Base-by-base conservation (phyloP, 192 early-diverging fungal species). In the Spizellomyces punctatus region DNA sequence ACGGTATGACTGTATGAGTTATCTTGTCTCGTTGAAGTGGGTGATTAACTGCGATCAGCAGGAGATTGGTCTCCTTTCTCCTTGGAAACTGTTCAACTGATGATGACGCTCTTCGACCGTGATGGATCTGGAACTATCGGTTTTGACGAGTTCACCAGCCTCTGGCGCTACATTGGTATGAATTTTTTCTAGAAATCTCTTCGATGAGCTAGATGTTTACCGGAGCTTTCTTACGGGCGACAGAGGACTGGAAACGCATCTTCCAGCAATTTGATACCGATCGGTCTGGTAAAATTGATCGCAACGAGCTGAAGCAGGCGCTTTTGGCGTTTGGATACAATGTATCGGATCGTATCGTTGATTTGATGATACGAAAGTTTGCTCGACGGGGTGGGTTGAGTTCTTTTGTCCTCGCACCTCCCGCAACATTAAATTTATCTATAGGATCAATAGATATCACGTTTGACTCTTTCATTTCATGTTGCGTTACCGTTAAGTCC, bases 231-330 rank as follows among this genome's bases (percentile, higher is more conserved):
- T 36, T 36, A 36, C 27, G 27, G 27, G 27, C 27, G 1, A 3
- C 46, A 68, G 66, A 72, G 71, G 71, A 72, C 62, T 72, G 71
- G 71, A 72, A 72, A 56, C 60, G 71, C 60, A 72, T 72, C 8
- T 72, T 72, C 27, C 61, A 72, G 46, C 71, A 72, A 48, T 72
- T 72, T 45, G 71, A 72, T 63, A 41, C 46, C 14, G 71, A 72
- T 54, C 61, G 63, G 6, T 54, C 47, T 45, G 71, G 71, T 36
- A 45, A 44, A 6, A 72, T 72, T 48, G 63, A 72, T 43, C 45
- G 63, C 6, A n/a, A 19, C 61, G 71, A 72, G 49, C 71, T 72
- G 62, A 45, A 54, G 49, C 62, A 64, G 52, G 71, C 71, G 27
- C 63, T 72, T 19, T 21, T 6, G 0, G 71, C 71, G 27, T 72